phyloP scores from a whole-genome alignment of 805 yeast genomes.

The Wickerhamiella dianesei region DNA sequence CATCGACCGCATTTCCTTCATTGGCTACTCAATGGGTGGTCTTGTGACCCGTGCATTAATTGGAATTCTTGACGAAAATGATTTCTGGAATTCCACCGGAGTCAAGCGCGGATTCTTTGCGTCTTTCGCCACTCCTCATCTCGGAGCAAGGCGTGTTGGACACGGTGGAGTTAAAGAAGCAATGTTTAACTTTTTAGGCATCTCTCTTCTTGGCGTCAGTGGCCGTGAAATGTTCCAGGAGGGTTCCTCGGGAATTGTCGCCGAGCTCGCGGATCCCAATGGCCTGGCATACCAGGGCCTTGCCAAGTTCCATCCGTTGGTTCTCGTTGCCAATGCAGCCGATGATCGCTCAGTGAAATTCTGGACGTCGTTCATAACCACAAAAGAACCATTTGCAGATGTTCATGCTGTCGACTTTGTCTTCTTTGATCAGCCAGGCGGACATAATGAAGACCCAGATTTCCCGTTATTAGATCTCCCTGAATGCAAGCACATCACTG shows the following conservation, averaged over 20 bases:
- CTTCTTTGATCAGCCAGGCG: slow-evolving; percentile 24
- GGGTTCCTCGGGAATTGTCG: slow-evolving; percentile 33
- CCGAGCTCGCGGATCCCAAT: slow-evolving; percentile 38
- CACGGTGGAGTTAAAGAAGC: slow-evolving; percentile 16
- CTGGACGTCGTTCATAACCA: slow-evolving; percentile 65
- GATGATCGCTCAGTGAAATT: slow-evolving; percentile 83
- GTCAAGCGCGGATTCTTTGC: slow-evolving; percentile 50
- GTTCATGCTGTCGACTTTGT: slow-evolving; percentile 34
- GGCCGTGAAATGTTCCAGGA: slow-evolving; percentile 55
- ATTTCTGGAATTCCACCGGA: slow-evolving; percentile 34
- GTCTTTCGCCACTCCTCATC: slow-evolving; percentile 67
- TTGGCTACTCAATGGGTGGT: slow-evolving; percentile 87
- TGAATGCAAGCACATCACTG: slow-evolving; percentile 8
- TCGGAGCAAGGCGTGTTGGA: slow-evolving; percentile 22
- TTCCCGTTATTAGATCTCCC: slow-evolving; percentile 15
- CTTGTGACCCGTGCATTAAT: slow-evolving; percentile 60
- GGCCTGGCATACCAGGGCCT: slow-evolving; percentile 41
- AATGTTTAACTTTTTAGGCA: slow-evolving; percentile 41
- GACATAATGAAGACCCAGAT: not conserved
- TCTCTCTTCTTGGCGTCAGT: slow-evolving; percentile 45
- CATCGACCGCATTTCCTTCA: slow-evolving; percentile 55
- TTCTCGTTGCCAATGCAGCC: slow-evolving; percentile 56
- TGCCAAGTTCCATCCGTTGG: slow-evolving; percentile 39
- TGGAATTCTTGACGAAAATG: slow-evolving; percentile 44
- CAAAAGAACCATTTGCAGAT: slow-evolving; percentile 58